A percentile compares a stretch with the other conserved stretches of the same genome.
Conservation (phyloP, 768 basidiomycete species). For the Lyophyllum shimeji region DNA sequence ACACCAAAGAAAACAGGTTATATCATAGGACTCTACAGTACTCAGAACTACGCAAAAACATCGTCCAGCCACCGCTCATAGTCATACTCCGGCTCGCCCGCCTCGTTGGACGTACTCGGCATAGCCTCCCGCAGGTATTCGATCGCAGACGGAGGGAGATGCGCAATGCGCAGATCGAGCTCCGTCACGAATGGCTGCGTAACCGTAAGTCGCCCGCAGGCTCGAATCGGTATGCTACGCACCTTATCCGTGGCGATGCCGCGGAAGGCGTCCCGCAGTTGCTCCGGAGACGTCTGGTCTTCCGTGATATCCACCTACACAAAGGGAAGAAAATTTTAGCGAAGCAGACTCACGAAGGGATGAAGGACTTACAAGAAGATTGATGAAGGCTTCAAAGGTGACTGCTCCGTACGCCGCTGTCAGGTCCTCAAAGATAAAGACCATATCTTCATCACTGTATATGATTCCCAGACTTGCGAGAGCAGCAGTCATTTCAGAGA, state of each 20-base stretch:
- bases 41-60: conserved; percentile 60
- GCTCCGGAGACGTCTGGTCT: conserved; percentile 91
- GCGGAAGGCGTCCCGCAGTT: conserved; percentile 91
- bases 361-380: conserved; percentile 67
- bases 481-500: conserved; percentile 90
- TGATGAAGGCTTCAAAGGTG: conserved; percentile 92
- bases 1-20: conserved; percentile 2
- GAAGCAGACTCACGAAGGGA: background rate
- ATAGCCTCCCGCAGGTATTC: conserved; percentile 83
- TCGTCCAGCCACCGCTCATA: conserved; percentile 82
- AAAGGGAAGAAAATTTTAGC: background rate
- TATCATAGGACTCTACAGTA: background rate
- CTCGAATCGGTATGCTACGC: conserved; percentile 11
- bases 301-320: conserved; percentile 92
- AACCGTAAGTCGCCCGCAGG: conserved; percentile 12
- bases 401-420: conserved; percentile 83
- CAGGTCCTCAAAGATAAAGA: conserved; percentile 78
- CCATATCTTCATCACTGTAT: conserved; percentile 90
- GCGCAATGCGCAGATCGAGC: conserved; percentile 83
- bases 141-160: conserved; percentile 71
- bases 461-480: conserved; percentile 93
- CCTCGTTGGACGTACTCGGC: conserved; percentile 55
- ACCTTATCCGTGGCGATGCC: conserved; percentile 92
- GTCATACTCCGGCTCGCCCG: conserved; percentile 70
- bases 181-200: conserved; percentile 89